These are phyloP conservation scores for Rubia yunnanensis DNA, from an alignment of 257 asterid genomes.

Conservation along the genomic window DNA sequence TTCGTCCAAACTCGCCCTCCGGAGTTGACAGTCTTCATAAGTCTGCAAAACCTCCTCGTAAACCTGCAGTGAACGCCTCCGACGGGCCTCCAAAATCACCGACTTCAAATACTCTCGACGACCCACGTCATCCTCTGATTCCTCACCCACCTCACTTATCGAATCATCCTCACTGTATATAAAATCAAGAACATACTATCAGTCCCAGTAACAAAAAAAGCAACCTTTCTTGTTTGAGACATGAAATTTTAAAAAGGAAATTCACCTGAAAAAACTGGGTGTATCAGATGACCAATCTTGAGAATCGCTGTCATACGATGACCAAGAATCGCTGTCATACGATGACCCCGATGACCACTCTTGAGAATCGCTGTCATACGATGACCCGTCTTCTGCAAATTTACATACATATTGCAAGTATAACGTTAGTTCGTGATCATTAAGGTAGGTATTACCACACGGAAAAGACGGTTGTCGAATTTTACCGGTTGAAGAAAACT, in stretches of 20 bases:
- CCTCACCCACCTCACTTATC: constrained; percentile 19
- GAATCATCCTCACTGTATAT: constrained; percentile 24
- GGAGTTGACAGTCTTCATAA: constrained; percentile 29
- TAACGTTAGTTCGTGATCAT: not conserved
- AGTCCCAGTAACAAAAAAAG: not conserved
- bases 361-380: constrained; percentile 14
- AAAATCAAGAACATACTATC: constrained; percentile 1
- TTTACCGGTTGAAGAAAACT: constrained; percentile 34
- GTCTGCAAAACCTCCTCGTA: constrained; percentile 36
- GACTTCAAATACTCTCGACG: constrained; percentile 15
- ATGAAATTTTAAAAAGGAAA: not conserved
- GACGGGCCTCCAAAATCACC: constrained; percentile 17
- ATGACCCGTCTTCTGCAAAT: constrained; percentile 40
- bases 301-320: constrained; percentile 20
- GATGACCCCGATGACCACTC: constrained; percentile 15
- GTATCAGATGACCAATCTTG: constrained; percentile 11
- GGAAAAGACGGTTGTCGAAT: not conserved
- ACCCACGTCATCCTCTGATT: constrained; percentile 17
- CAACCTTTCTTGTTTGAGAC: not conserved
- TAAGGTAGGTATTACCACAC: not conserved
- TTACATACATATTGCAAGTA: not conserved
- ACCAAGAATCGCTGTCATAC: too few relatives aligned
- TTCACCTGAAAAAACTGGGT: constrained; percentile 28
- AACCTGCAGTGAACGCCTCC: constrained; percentile 33
- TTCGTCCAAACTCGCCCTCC: constrained; percentile 30